A percentile compares a stretch with the other conserved stretches of the same genome.
Evolutionary conservation across 2,329 filamentous ascomycete species (phyloP).

Genomic region (Mycogone perniciosa): DNA sequence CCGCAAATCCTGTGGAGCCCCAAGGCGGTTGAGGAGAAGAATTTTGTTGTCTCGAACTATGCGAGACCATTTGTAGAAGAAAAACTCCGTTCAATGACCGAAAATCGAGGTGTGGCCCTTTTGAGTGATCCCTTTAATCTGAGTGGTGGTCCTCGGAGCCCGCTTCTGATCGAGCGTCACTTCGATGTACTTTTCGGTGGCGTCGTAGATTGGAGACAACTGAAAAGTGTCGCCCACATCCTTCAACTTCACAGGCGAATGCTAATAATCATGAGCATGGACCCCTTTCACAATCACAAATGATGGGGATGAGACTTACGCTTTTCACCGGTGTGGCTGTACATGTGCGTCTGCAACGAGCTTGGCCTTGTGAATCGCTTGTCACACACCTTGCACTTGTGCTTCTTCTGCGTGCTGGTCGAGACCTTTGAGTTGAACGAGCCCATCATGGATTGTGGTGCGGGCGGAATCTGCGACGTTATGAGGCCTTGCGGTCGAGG

Average conservation of each 20-base stretch:
- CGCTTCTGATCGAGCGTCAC: conserved; percentile 57
- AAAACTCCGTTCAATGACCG: too few species aligned
- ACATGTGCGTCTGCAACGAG: conserved; percentile 95
- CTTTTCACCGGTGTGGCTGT: conserved; percentile 97
- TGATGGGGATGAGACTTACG: conserved; percentile 54
- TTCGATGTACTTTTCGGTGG: conserved; percentile 88
- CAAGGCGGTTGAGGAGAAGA: background rate
- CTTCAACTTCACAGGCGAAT: conserved; percentile 89
- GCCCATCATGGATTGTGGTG: conserved; percentile 95
- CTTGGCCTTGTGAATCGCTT: conserved; percentile 94
- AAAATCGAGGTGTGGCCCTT: too few species aligned
- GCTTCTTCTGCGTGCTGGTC: conserved; percentile 95
- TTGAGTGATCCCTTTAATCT: conserved; percentile 34
- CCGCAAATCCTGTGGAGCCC: background rate
- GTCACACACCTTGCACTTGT: conserved; percentile 98
- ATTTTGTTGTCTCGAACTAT: background rate
- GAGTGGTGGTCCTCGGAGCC: conserved; percentile 59
- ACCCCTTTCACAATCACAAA: background rate
- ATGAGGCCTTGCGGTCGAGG: conserved; percentile 65
- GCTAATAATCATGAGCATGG: conserved; percentile 44
- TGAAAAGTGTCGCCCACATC: conserved; percentile 92
- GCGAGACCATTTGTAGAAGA: background rate
- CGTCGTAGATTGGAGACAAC: conserved; percentile 92
- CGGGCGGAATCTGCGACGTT: conserved; percentile 63
- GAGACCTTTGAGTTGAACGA: conserved; percentile 97